Base-by-base conservation (phyloP, 23 red algal genomes). In the Gracilaria vermiculophylla region DNA sequence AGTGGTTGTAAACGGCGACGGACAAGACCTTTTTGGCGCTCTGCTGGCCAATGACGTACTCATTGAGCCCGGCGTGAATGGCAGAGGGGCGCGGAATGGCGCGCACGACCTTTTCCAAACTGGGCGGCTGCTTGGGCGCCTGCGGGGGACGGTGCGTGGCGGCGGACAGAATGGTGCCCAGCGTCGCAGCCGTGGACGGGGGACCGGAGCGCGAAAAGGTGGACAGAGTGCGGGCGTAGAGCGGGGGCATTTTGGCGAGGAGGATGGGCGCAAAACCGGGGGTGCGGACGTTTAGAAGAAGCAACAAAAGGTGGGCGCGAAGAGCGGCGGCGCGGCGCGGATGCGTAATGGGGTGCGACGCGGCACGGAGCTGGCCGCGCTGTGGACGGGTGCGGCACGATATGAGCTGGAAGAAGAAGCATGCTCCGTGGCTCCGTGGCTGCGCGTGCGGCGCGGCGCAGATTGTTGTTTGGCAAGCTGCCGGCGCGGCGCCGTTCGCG, bases 1-100 rank as follows among this genome's bases (percentile, higher is more conserved):
- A 98, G 51, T 98, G 96, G 41, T 90, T 98, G 72, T 98, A 91
- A 45, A 93, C 77, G 60, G 96, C 91, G 20, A 98, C 96, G 5
- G 96, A 79, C n/a, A 98, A 80, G 19, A 92, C 86, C 52, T 86
- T 85, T 39, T 98, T 98, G 57, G 96, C 96, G 9, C 43, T 76
- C n/a, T 92, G 86, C 62, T 98, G 96, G 17, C 96, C 96, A 17
- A 98, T 76, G 61, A 93, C 90, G 53, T 94, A 94, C 53, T 94
- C 90, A 69, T 94, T 84, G 20, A 98, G 50, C 27, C 85, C 80
- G n/a, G 91, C 91, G 57, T 76, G 84, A 76, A 98, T 93, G 20
- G 81, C 76, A 42, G 83, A 87, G 13, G 95, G 95, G 25, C 86
- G 91, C 6, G 95, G 95, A 50, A 98, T 86, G 19, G 88, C 56